Evolutionary conservation across 192 early-diverging fungal species (phyloP).

Genomic region (Pilaira anomala): DNA sequence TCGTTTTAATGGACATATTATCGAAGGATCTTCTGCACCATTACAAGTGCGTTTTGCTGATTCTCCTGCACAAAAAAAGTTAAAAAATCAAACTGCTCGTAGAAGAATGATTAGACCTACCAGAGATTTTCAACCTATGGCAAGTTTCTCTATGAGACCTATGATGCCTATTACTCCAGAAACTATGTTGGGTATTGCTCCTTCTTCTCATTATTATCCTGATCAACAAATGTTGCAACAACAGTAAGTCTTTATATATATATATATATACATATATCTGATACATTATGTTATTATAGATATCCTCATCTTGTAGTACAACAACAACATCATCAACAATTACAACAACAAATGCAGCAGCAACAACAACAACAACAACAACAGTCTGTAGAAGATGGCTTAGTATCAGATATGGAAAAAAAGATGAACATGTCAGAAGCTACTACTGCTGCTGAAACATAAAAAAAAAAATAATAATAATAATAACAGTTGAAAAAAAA

Average conservation of each 20-base stretch:
- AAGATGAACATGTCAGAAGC: slow-evolving; percentile 9
- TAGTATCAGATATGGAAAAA: slow-evolving; percentile 8
- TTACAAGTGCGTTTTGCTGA: slow-evolving; percentile 80
- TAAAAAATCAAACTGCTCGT: slow-evolving; percentile 62
- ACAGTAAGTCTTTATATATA: not conserved
- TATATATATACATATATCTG: not conserved
- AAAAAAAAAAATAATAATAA: not conserved
- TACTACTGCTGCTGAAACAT: not conserved
- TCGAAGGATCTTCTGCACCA: slow-evolving; percentile 60
- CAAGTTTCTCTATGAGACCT: slow-evolving; percentile 14
- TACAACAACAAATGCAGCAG: not conserved
- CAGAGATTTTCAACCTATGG: slow-evolving; percentile 41
- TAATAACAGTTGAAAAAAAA: not conserved
- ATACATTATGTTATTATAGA: not conserved
- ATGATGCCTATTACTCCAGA: slow-evolving; percentile 48
- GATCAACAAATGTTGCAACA: slow-evolving; percentile 3
- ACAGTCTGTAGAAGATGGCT: not conserved
- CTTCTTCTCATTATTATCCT: slow-evolving; percentile 16
- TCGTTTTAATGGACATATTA: slow-evolving; percentile 54
- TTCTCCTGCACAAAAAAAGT: slow-evolving; percentile 71
- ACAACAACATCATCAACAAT: not conserved
- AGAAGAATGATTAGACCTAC: slow-evolving; percentile 37
- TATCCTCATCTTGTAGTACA: slow-evolving; percentile 10
- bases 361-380: not conserved
- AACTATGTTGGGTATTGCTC: slow-evolving; percentile 43